A percentile compares a stretch with the other conserved stretches of the same genome.
phyloP scores from a whole-genome alignment of 2,329 filamentous ascomycete genomes.

The Xylariaceae sp. region DNA sequence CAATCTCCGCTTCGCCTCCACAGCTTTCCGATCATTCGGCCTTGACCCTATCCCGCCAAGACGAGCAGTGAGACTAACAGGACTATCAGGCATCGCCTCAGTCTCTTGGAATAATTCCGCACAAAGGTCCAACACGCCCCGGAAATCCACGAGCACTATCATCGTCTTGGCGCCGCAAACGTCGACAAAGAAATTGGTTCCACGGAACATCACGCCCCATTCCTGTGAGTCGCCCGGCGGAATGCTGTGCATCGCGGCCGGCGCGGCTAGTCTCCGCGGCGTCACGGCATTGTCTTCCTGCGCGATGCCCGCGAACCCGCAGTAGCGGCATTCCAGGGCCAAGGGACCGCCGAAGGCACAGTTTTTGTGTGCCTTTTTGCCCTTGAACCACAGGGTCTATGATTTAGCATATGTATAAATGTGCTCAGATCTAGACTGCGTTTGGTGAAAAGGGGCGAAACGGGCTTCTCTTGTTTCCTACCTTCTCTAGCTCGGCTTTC shows the following conservation, averaged over 20 bases:
- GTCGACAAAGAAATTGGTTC: constrained; percentile 24
- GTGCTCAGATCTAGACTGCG: neutral
- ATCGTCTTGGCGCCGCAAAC: constrained; percentile 16
- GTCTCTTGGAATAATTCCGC: constrained; percentile 10
- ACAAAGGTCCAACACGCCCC: constrained; percentile 16
- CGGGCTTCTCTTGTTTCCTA: neutral
- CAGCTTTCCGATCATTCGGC: neutral
- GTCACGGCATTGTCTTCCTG: constrained; percentile 1
- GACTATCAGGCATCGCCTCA: neutral
- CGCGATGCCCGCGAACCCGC: constrained; percentile 18
- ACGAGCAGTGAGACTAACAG: neutral
- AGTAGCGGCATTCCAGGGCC: constrained; percentile 25
- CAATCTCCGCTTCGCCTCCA: neutral
- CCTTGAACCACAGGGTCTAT: neutral
- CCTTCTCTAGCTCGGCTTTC: neutral
- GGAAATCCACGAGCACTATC: constrained; percentile 18
- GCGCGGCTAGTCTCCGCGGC: constrained; percentile 20
- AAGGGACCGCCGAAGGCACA: constrained; percentile 6
- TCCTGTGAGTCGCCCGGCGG: constrained; percentile 4
- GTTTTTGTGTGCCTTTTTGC: neutral
- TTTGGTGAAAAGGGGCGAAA: too few relatives aligned
- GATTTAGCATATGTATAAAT: neutral
- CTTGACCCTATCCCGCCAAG: neutral
- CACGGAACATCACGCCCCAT: constrained; percentile 19
- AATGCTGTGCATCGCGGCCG: constrained; percentile 26